A percentile compares a stretch with the other conserved stretches of the same genome.
phyloP scores from a whole-genome alignment of 257 asterid genomes.

The Haberlea rhodopensis region DNA sequence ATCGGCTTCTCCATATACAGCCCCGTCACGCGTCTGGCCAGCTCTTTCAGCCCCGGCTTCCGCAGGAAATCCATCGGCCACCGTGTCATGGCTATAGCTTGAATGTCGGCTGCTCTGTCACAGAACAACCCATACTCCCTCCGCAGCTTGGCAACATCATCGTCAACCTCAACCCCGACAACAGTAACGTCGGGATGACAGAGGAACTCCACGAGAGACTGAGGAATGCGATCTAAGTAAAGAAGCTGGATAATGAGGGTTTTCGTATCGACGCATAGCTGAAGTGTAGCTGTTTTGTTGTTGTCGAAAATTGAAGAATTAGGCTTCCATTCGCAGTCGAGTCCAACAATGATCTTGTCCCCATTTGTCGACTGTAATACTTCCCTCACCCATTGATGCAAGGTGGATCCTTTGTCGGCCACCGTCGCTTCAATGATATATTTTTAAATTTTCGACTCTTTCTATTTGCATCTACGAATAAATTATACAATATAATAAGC shows the following conservation, averaged over 20 bases:
- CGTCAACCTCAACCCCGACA: conserved; percentile 31
- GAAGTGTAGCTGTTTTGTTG: conserved; percentile 29
- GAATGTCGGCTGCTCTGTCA: conserved; percentile 17
- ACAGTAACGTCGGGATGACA: neutral
- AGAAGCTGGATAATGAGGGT: conserved; percentile 24
- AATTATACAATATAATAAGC: too few relatives aligned
- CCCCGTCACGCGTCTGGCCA: conserved; percentile 24
- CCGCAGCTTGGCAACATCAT: conserved; percentile 24
- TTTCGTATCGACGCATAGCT: conserved; percentile 22
- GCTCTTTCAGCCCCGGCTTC: conserved; percentile 28
- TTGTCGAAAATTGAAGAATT: neutral
- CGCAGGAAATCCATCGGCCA: neutral
- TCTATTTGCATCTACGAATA: too few relatives aligned
- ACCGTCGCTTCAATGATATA: conserved; percentile 25
- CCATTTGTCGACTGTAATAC: neutral
- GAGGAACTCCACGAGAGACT: neutral
- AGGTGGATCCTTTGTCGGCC: conserved; percentile 12
- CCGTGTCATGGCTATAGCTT: conserved; percentile 18
- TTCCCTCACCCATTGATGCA: conserved; percentile 13
- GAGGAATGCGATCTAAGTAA: conserved; percentile 21
- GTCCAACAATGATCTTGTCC: conserved; percentile 23
- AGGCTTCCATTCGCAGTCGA: conserved; percentile 34
- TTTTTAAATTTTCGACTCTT: too few relatives aligned
- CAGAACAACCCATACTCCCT: conserved; percentile 24
- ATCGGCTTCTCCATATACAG: conserved; percentile 28